phyloP scores from a whole-genome alignment of 129 eudicot species.

The Lactuca saligna region DNA sequence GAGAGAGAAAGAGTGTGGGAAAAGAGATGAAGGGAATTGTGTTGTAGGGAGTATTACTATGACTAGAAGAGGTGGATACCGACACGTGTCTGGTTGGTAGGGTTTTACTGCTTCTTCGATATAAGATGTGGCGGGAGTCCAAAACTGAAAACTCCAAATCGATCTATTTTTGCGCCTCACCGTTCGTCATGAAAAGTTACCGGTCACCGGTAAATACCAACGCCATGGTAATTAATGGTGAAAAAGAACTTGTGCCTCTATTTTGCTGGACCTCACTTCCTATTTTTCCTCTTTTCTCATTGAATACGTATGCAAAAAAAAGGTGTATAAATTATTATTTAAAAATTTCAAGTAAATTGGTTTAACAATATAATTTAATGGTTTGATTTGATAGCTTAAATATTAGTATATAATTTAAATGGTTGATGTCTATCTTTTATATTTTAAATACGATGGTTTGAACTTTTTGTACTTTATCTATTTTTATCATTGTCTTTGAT shows the following conservation, averaged over 20 bases:
- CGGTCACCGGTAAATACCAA: constrained; percentile 17
- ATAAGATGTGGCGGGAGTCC: constrained; percentile 26
- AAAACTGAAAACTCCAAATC: constrained; percentile 3
- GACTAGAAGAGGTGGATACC: constrained; percentile 29
- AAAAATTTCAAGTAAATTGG: too few species aligned
- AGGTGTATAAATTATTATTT: too few species aligned
- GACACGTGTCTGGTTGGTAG: constrained; percentile 39
- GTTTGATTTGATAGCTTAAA: too few species aligned
- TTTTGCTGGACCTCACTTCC: constrained; percentile 13
- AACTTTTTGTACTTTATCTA: too few species aligned
- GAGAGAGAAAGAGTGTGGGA: constrained; percentile 28
- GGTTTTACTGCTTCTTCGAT: constrained; percentile 30
- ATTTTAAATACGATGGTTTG: too few species aligned
- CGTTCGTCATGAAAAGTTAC: constrained; percentile 22
- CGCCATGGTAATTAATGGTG: background rate
- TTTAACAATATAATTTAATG: too few species aligned
- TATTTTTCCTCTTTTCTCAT: constrained; percentile 12
- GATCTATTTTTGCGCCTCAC: constrained; percentile 18
- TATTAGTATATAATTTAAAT: too few species aligned
- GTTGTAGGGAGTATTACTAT: constrained; percentile 25
- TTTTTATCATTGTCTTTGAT: too few species aligned
- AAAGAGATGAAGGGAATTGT: constrained; percentile 20
- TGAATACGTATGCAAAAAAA: background rate
- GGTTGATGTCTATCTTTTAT: too few species aligned
- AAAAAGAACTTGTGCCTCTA: constrained; percentile 5